Evolutionary conservation across 768 basidiomycete species (phyloP).

Genomic region (Termitomyces sp.): DNA sequence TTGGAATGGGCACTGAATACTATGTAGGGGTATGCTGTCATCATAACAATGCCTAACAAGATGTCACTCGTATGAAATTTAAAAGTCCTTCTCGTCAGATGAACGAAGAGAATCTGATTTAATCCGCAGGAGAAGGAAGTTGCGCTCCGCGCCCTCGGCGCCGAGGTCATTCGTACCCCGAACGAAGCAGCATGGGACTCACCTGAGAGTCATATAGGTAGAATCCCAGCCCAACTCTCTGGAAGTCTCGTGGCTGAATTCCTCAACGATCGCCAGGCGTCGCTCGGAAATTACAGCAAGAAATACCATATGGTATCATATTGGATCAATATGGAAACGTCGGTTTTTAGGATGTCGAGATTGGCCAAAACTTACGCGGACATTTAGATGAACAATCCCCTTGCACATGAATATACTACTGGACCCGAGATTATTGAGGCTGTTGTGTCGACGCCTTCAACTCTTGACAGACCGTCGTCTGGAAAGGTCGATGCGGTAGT

Average conservation of each 20-base stretch:
- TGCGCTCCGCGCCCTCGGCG: conserved; percentile 84
- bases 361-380: conserved; percentile 10
- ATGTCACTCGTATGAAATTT: conserved; percentile 64
- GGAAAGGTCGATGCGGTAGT: conserved; percentile 77
- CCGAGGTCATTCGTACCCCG: conserved; percentile 92
- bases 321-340: conserved; percentile 89
- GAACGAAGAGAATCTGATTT: background rate
- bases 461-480: conserved; percentile 50
- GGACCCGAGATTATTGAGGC: conserved; percentile 90
- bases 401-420: conserved; percentile 87
- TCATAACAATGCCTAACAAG: conserved; percentile 90
- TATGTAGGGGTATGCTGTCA: conserved; percentile 83
- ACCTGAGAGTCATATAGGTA: conserved; percentile 90
- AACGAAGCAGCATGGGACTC: conserved; percentile 86
- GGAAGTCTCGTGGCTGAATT: conserved; percentile 75
- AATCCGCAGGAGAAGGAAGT: conserved; percentile 80
- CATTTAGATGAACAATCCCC: conserved; percentile 69
- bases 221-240: conserved; percentile 26
- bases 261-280: conserved; percentile 84
- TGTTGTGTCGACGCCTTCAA: conserved; percentile 60
- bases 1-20: conserved; percentile 58
- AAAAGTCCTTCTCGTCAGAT: background rate
- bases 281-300: conserved; percentile 66
- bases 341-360: conserved; percentile 17
- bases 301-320: conserved; percentile 83